Evolutionary conservation across 2,329 filamentous ascomycete species (phyloP).

Genomic region (Tolypocladium pustulatum): DNA sequence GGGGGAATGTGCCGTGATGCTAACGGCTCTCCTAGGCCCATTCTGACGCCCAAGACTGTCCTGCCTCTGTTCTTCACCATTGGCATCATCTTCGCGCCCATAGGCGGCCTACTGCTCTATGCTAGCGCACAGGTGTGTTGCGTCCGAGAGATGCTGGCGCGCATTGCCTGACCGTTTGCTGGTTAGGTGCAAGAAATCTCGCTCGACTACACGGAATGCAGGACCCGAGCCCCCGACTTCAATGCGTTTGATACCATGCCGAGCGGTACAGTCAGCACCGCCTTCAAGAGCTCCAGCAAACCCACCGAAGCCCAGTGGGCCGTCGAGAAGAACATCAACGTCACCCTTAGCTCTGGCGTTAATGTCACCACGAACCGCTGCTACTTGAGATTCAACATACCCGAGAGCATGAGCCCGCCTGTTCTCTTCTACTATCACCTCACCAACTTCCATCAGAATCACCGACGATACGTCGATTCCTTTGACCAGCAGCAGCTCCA

Average conservation of each 20-base stretch:
- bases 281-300: constrained; percentile 54
- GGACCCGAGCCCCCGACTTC: constrained; percentile 36
- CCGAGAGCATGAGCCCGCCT: constrained; percentile 67
- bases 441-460: constrained; percentile 98
- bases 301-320: constrained; percentile 31
- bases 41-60: constrained; percentile 89
- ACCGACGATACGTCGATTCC: constrained; percentile 88
- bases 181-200: constrained; percentile 75
- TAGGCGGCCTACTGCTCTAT: constrained; percentile 77
- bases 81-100: constrained; percentile 85
- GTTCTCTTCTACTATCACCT: constrained; percentile 92
- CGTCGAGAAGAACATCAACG: constrained; percentile 25
- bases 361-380: constrained; percentile 43
- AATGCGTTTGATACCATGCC: constrained; percentile 40
- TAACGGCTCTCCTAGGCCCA: constrained; percentile 51
- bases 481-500: constrained; percentile 74
- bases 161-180: constrained; percentile 5
- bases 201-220: constrained; percentile 83
- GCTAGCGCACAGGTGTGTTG: constrained; percentile 64
- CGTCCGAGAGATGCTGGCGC: background rate
- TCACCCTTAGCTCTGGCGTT: constrained; percentile 28
- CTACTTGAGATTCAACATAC: constrained; percentile 67
- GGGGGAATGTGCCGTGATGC: background rate
- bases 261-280: constrained; percentile 45
- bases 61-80: constrained; percentile 84